Evolutionary conservation across 371 early-diverging fungal genomes (phyloP), one percentile per base, ranked within the genome.

Genomic region (Mucor circinelloides): DNA sequence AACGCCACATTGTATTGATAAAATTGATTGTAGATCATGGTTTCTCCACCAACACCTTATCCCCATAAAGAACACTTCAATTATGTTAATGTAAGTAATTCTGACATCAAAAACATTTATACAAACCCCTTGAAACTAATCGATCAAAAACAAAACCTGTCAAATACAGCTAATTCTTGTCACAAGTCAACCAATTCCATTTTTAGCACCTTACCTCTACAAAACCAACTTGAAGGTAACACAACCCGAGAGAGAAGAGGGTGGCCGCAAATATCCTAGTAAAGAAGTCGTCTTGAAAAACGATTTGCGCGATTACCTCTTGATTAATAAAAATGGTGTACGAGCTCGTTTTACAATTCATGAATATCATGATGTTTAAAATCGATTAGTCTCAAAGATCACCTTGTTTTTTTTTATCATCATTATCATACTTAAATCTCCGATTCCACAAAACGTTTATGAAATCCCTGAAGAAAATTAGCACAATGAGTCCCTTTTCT

Each of bases 151-250:
- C 19, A 52, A 13, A 52, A 52, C 19, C 27, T 31, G 30, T 55
- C 31, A 27, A 55, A 32, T 23, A 25, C 2, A 86, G 87, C 70
- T 89, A 2, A 72, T 89, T 40, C 70, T 89, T 28, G 81, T 89
- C 31, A 80, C 84, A 10, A 82, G 79, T 32, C 73, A 81, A 50
- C 75, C 83, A 0, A 74, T 82, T 56, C 89, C 89, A 1, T 81
- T 87, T 66, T 63, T 89, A n/a, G 83, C 84, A 4, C 90, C 90
- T 9, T 88, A 90, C 54, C 58, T 90, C 15, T 88, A 86, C 58
- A 80, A 86, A 38, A 78, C 75, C 8, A 77, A 79, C 38, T 66
- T 87, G 30, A 81, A 78, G 64, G 83, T 82, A 2, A 78, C 66
- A 31, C 84, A 85, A 59, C 80, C 82, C 13, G 80, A 77, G 23